phyloP scores from a whole-genome alignment of 2,329 filamentous ascomycete genomes.

The Clonostachys rosea region DNA sequence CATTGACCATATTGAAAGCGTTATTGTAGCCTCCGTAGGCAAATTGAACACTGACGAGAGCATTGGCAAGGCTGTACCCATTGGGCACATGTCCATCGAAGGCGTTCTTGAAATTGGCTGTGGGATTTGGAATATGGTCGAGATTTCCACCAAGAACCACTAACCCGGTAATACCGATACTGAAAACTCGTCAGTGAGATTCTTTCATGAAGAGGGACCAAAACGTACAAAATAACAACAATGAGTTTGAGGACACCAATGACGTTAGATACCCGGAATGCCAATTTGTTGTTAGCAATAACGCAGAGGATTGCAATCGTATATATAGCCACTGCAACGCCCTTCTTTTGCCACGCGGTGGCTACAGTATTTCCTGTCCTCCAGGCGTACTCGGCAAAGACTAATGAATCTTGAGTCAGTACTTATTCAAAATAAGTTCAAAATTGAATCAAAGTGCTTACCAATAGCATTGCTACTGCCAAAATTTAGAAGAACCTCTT shows the following conservation, averaged over 20 bases:
- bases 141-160: constrained; percentile 54
- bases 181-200: no score
- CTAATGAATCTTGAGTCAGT: no score
- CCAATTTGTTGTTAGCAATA: constrained; percentile 54
- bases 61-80: constrained; percentile 44
- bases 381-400: constrained; percentile 60
- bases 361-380: constrained; percentile 44
- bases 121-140: constrained; percentile 38
- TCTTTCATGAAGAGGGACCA: constrained; percentile 29
- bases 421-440: no score
- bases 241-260: constrained; percentile 57
- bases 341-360: constrained; percentile 59
- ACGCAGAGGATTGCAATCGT: constrained; percentile 52
- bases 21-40: constrained; percentile 62
- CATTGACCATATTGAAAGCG: constrained; percentile 56
- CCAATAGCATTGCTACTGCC: constrained; percentile 60
- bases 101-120: constrained; percentile 55
- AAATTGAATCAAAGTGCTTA: no score
- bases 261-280: constrained; percentile 53
- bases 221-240: constrained; percentile 56
- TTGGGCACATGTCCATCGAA: constrained; percentile 35
- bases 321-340: constrained; percentile 60
- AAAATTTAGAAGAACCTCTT: constrained; percentile 59
- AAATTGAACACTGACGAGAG: constrained; percentile 54
- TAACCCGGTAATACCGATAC: constrained; percentile 52